Evolutionary conservation across 2,329 filamentous ascomycete genomes (phyloP).

Genomic region (Colletotrichum tofieldiae): DNA sequence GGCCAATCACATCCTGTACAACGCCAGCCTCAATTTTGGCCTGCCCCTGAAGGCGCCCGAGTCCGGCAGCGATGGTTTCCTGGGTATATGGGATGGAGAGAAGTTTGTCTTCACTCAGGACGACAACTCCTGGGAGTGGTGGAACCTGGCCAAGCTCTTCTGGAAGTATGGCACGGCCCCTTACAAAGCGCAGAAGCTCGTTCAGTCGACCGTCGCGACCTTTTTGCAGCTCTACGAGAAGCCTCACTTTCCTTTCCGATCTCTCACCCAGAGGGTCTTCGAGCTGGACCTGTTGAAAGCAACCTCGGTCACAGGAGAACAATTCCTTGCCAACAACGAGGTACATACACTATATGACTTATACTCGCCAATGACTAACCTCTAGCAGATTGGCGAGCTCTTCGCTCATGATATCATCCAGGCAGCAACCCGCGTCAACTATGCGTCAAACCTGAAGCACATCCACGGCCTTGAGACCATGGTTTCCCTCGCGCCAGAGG

Average conservation of each 20-base stretch:
- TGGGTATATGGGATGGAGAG: slow-evolving; percentile 89
- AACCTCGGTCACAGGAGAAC: slow-evolving; percentile 80
- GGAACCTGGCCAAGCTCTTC: slow-evolving; percentile 83
- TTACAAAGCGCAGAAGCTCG: slow-evolving; percentile 79
- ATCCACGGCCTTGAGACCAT: slow-evolving; percentile 94
- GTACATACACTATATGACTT: slow-evolving; percentile 50
- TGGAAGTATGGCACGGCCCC: slow-evolving; percentile 91
- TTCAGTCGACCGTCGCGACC: slow-evolving; percentile 78
- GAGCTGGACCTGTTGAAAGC: slow-evolving; percentile 77
- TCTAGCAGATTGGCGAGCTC: slow-evolving; percentile 68
- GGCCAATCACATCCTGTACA: slow-evolving; percentile 85
- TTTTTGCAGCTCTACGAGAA: slow-evolving; percentile 87
- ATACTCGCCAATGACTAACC: slow-evolving; percentile 15
- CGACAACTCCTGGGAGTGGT: slow-evolving; percentile 77
- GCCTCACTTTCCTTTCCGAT: slow-evolving; percentile 88
- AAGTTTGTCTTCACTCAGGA: slow-evolving; percentile 79
- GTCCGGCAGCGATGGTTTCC: slow-evolving; percentile 65
- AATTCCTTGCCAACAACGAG: slow-evolving; percentile 78
- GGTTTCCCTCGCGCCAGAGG: slow-evolving; percentile 91
- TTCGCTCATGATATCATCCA: slow-evolving; percentile 90
- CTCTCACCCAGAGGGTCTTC: slow-evolving; percentile 77
- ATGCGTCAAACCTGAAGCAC: slow-evolving; percentile 87
- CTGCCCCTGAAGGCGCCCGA: slow-evolving; percentile 69
- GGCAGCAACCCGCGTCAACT: slow-evolving; percentile 93
- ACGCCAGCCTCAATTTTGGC: slow-evolving; percentile 80